Evolutionary conservation across 768 basidiomycete genomes (phyloP), one percentile per base, ranked within the genome.

Genomic region (Boletus barrowsii): DNA sequence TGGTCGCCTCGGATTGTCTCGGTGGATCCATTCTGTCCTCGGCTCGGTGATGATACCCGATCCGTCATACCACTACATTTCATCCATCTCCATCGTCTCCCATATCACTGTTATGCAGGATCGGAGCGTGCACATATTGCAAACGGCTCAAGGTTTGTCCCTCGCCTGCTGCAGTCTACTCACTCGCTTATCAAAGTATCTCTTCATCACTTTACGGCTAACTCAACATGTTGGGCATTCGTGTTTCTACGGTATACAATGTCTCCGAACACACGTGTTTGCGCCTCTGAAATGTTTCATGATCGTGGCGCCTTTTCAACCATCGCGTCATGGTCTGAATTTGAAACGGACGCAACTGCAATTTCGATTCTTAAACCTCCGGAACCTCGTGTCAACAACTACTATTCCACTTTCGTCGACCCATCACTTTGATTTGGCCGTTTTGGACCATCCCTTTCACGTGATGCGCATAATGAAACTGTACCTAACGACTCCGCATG

Each of bases 51-150:
- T 33, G 50, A 49, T 51, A n/a, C 37, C 41, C 8, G 26, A 39
- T 52, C 42, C 37, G 37, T 39, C 5, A 17, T n/a, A 14, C 37
- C 37, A 39, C 37, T 35, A 7, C 35, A 36, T 15, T 36, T 26
- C 26, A 26, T 33, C 13, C 51, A 53, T 51, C 49, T 13, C 52
- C 42, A 42, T 56, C 54, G 30, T 10, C 29, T 61, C 42, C 41
- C n/a, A 50, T 36, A 49, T 48, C 33, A 55, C 42, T 47, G 39
- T 26, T 36, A 29, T 60, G 41, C 68, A 92, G 89, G 41, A 84
- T 86, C 58, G 88, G 90, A 53, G 90, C 90, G 41, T 93, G 90
- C 70, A 87, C 81, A 4, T 83, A 92, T 65, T 93, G 90, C 80
- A 93, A 91, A 71, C 87, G 84, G 65, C 83, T 92, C 63, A 93